Conservation (phyloP, 495 filamentous ascomycete genomes). For the Penicillium lagena region DNA sequence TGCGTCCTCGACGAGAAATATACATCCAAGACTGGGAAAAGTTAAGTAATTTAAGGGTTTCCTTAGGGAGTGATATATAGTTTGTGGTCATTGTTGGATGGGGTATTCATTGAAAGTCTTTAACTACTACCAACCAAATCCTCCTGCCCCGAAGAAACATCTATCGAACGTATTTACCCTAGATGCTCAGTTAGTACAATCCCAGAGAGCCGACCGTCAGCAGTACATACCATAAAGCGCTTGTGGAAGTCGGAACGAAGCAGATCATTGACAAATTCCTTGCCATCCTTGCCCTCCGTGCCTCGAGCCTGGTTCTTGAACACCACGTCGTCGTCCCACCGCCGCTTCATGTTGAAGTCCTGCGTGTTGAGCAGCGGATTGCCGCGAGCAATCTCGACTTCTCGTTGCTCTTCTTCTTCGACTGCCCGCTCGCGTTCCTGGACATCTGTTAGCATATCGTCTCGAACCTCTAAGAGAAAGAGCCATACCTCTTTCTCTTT, state of each 20-base stretch:
- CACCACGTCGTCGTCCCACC: slow-evolving; percentile 99
- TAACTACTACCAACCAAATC: no score
- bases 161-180: slow-evolving; percentile 67
- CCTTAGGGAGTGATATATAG: no score
- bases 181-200: background rate
- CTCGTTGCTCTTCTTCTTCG: slow-evolving; percentile 73
- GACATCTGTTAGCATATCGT: slow-evolving; percentile 3
- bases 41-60: no score
- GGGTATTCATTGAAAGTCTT: background rate
- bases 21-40: no score
- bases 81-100: background rate
- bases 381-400: slow-evolving; percentile 82
- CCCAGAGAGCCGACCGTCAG: no score
- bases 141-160: background rate
- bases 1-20: no score
- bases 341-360: slow-evolving; percentile 40
- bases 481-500: slow-evolving; percentile 67
- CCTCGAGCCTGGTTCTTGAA: slow-evolving; percentile 98
- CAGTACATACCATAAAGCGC: slow-evolving; percentile 77
- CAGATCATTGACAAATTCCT: slow-evolving; percentile 97
- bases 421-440: slow-evolving; percentile 70
- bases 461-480: background rate
- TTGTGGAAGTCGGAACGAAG: slow-evolving; percentile 95
- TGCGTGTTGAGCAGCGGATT: slow-evolving; percentile 82
- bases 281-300: slow-evolving; percentile 87